These are phyloP conservation scores for Nymphaea thermarum DNA, from an alignment of 164 flowering plant species.

Conservation along the genomic window DNA sequence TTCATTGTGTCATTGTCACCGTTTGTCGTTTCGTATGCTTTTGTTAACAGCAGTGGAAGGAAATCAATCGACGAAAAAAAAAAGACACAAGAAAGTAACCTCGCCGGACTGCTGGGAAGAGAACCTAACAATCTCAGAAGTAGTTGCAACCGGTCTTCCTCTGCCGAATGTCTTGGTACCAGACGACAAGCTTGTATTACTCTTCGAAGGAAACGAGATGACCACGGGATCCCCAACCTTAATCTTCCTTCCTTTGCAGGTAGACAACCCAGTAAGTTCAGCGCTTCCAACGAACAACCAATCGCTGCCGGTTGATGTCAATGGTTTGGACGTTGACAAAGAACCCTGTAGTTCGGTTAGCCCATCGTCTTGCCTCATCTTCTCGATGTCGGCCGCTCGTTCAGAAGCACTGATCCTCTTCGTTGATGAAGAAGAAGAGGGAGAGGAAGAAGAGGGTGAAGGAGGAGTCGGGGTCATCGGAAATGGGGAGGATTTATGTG, in stretches of 20 bases:
- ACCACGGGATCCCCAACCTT: conserved; percentile 53
- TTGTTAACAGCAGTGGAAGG: not conserved
- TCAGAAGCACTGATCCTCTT: not conserved
- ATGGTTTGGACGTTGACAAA: not conserved
- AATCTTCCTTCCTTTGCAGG: conserved; percentile 76
- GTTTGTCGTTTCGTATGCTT: not conserved
- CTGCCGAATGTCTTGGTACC: conserved; percentile 41
- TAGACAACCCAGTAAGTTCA: conserved; percentile 71
- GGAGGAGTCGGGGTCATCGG: not conserved
- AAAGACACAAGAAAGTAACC: conserved; percentile 19
- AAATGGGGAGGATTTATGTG: conserved; percentile 4
- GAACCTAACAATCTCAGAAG: conserved; percentile 90
- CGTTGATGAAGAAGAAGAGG: not conserved
- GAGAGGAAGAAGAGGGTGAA: not conserved
- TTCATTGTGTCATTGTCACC: not conserved
- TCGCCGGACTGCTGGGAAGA: conserved; percentile 69
- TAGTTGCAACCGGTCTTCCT: conserved; percentile 36
- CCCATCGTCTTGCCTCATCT: not conserved
- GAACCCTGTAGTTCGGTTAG: not conserved
- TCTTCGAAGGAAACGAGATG: conserved; percentile 49
- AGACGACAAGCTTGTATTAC: conserved; percentile 12
- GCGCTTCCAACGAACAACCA: conserved; percentile 79
- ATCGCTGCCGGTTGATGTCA: conserved; percentile 19
- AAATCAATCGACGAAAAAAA: not conserved
- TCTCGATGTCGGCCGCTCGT: not conserved